These are phyloP conservation scores for Boletus chippewaensis DNA, from an alignment of 1,284 basidiomycete genomes.

Conservation along the genomic window DNA sequence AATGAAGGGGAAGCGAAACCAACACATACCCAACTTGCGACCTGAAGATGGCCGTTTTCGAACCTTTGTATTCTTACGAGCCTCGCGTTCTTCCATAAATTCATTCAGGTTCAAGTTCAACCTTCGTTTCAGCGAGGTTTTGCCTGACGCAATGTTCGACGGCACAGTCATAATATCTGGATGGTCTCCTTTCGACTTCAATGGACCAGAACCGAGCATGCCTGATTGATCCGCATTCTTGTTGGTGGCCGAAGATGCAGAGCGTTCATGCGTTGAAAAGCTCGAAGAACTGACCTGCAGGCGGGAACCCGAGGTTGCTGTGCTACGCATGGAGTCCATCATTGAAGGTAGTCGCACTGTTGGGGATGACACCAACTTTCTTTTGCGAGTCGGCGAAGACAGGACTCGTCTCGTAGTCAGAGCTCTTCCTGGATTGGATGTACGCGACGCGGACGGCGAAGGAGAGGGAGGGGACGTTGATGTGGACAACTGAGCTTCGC, in stretches of 20 bases:
- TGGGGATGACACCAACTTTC: slow-evolving; percentile 2
- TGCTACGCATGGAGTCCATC: slow-evolving; percentile 18
- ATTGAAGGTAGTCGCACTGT: slow-evolving; percentile 22
- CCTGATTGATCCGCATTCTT: not conserved
- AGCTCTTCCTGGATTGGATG: slow-evolving; percentile 6
- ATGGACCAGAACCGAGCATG: not conserved
- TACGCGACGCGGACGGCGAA: slow-evolving; percentile 12
- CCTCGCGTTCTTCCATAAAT: slow-evolving; percentile 53
- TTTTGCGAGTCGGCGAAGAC: slow-evolving; percentile 12
- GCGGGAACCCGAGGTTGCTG: not conserved
- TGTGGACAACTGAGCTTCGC: slow-evolving; percentile 1
- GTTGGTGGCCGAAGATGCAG: not conserved
- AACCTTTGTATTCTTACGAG: slow-evolving; percentile 26
- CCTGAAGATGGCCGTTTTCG: slow-evolving; percentile 20
- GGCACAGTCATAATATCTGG: not conserved
- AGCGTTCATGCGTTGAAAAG: not conserved
- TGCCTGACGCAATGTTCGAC: not conserved
- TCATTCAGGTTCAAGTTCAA: slow-evolving; percentile 58
- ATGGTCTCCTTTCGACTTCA: not conserved
- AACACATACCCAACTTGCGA: slow-evolving; percentile 12
- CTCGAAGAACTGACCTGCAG: not conserved
- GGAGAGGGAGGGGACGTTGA: slow-evolving; percentile 16
- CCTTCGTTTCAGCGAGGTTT: slow-evolving; percentile 38
- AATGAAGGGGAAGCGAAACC: not conserved
- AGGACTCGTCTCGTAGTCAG: not conserved